Evolutionary conservation across 805 yeast species (phyloP).

Genomic region (Sugiyamaella lignohabitans): DNA sequence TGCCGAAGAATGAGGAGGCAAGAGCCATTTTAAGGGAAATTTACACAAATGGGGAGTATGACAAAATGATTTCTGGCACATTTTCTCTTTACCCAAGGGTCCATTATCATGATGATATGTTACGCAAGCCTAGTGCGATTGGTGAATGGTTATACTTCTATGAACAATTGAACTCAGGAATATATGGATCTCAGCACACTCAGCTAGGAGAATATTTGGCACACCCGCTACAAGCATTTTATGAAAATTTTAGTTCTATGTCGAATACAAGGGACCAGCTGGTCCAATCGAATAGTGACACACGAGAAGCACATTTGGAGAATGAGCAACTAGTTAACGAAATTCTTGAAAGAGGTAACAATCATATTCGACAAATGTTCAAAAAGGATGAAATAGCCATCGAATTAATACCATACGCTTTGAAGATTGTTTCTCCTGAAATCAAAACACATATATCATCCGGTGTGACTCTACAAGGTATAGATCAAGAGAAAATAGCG

Average conservation of each 20-base stretch:
- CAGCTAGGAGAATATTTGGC: constrained; percentile 50
- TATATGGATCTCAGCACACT: constrained; percentile 39
- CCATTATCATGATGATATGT: constrained; percentile 57
- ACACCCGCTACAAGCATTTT: constrained; percentile 54
- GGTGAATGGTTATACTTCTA: constrained; percentile 74
- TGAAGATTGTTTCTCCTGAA: constrained; percentile 25
- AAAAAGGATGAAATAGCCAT: constrained; percentile 11
- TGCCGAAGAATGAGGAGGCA: constrained; percentile 44
- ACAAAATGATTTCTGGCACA: constrained; percentile 60
- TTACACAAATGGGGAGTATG: constrained; percentile 45
- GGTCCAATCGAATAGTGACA: constrained; percentile 16
- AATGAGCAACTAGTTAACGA: constrained; percentile 30
- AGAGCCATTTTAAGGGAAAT: constrained; percentile 41
- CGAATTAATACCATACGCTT: constrained; percentile 31
- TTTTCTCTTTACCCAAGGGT: constrained; percentile 58
- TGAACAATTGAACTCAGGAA: constrained; percentile 45
- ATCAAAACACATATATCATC: constrained; percentile 10
- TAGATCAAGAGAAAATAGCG: constrained; percentile 15
- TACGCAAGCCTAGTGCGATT: constrained; percentile 51
- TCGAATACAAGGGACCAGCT: constrained; percentile 32
- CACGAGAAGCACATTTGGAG: constrained; percentile 25
- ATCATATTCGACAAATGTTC: constrained; percentile 15
- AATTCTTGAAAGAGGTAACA: constrained; percentile 19
- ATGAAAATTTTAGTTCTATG: constrained; percentile 57
- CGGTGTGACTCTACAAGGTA: constrained; percentile 8